Conservation (phyloP, 192 early-diverging fungal genomes). For the Hyaloraphidium curvatum region DNA sequence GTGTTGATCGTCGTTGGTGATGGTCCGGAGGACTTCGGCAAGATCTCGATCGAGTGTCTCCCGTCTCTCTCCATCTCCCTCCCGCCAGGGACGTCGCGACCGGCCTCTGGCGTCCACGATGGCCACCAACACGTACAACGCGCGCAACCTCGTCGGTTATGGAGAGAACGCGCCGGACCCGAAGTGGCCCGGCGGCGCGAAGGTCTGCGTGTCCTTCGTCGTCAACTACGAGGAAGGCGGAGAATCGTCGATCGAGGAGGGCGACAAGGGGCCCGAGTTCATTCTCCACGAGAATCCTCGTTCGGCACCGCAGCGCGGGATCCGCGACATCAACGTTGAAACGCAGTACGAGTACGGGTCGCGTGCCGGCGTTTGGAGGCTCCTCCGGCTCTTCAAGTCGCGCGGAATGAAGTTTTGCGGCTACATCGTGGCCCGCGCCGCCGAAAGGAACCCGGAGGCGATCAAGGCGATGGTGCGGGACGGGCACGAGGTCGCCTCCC, state of each 20-base stretch:
- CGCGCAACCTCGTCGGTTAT: conserved; percentile 23
- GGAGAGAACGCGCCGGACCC: conserved; percentile 19
- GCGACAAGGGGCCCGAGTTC: conserved; percentile 22
- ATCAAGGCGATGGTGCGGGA: conserved; percentile 15
- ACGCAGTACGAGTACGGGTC: conserved; percentile 34
- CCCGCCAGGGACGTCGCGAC: no score
- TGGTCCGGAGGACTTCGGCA: no score
- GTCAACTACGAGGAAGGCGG: conserved; percentile 34
- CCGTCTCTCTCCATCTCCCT: no score
- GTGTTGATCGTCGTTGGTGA: no score
- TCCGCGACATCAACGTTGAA: conserved; percentile 4
- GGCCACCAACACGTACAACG: no score
- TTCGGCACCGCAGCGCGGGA: neutral
- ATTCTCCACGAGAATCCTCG: conserved; percentile 27
- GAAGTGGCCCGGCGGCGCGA: conserved; percentile 25
- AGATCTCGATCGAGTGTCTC: no score
- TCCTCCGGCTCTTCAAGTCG: conserved; percentile 18
- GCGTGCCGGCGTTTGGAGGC: conserved; percentile 24
- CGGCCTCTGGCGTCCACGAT: no score
- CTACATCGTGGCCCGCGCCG: conserved; percentile 29
- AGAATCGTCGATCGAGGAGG: conserved; percentile 26
- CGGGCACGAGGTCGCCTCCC: conserved; percentile 29
- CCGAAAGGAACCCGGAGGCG: conserved; percentile 20
- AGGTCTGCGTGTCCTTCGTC: conserved; percentile 26
- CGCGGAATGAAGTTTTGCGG: conserved; percentile 20